Conservation (phyloP, 2,329 filamentous ascomycete genomes). For the Claviceps sp. region DNA sequence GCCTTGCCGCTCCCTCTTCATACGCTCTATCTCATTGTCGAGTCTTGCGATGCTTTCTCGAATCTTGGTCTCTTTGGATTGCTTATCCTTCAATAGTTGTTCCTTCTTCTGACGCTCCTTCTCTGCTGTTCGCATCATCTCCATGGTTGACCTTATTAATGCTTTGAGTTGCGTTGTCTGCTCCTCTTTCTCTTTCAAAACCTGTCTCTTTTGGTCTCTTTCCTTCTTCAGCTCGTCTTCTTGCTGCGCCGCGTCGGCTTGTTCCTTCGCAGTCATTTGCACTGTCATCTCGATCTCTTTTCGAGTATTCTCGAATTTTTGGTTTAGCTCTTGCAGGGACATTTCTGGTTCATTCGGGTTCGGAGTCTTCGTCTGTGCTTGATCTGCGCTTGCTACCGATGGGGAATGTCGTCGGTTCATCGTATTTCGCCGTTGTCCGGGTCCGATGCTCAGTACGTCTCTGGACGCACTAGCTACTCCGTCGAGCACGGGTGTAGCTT, state of each 20-base stretch:
- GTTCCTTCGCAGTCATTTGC: slow-evolving; percentile 55
- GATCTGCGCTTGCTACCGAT: slow-evolving; percentile 45
- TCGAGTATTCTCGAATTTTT: slow-evolving; percentile 65
- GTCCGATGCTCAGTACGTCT: slow-evolving; percentile 41
- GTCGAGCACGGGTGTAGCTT: slow-evolving; percentile 49
- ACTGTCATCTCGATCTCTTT: slow-evolving; percentile 73
- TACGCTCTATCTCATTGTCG: slow-evolving; percentile 47
- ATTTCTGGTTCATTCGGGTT: slow-evolving; percentile 43
- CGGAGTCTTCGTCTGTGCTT: slow-evolving; percentile 30
- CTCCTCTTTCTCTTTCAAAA: slow-evolving; percentile 81
- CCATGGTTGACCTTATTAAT: slow-evolving; percentile 66
- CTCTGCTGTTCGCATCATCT: slow-evolving; percentile 68
- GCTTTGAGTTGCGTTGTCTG: slow-evolving; percentile 73
- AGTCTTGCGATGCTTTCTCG: slow-evolving; percentile 58
- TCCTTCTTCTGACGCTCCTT: slow-evolving; percentile 70
- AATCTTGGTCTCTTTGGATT: slow-evolving; percentile 53
- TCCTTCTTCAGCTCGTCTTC: slow-evolving; percentile 60
- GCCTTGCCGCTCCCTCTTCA: slow-evolving; percentile 40
- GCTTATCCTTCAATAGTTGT: slow-evolving; percentile 53
- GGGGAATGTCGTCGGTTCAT: slow-evolving; percentile 66
- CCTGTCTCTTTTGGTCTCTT: slow-evolving; percentile 63
- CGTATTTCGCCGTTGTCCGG: slow-evolving; percentile 34
- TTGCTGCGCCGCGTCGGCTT: slow-evolving; percentile 53
- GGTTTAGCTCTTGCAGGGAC: slow-evolving; percentile 64
- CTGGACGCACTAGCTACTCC: slow-evolving; percentile 46